Base-by-base conservation (phyloP, 2,329 filamentous ascomycete genomes). In the Beauveria asiatica region DNA sequence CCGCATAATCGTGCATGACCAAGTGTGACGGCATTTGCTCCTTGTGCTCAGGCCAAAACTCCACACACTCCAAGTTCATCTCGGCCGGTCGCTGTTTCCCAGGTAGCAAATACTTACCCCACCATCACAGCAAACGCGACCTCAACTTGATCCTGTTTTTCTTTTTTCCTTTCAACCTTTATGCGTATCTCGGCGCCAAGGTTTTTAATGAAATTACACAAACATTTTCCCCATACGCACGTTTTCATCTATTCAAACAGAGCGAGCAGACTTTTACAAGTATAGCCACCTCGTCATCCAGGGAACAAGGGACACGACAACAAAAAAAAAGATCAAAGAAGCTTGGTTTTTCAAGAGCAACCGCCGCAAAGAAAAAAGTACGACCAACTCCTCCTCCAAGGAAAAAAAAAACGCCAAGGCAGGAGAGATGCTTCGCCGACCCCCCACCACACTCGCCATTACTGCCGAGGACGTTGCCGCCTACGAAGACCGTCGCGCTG, bases 391-490 rank as follows among this genome's bases (percentile, higher is more conserved):
- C 42, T n/a, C 42, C 9, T n/a, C n/a, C n/a, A n/a, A 37, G 11
- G 8, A 25, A 4, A 16, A 51, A 16, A 9, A n/a, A 19, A 19
- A 3, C 8, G 9, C 10, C 30, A 30, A 30, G 30, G 30, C 9
- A 30, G 10, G 10, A 30, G 9, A 30, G 11, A 86, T 88, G 85
- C 83, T 88, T 65, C 84, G 85, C 66, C 83, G 87, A 50, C 81
- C 83, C 17, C 81, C 87, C 11, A 91, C 88, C 51, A 82, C 82
- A 16, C 83, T 91, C 63, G 77, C 80, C 59, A 81, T 90, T 64
- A 90, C 87, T 2, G 78, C 83, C 52, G 85, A 89, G 68, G 88
- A 91, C 71, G 79, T 90, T 44, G 84, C 86, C 44, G 77, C 81
- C 58, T 90, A 89, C 74, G 87, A 90, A 68, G 85, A 87, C 70